Evolutionary conservation across 352 stramenopile genomes (phyloP).

Genomic region (Albugo candida): DNA sequence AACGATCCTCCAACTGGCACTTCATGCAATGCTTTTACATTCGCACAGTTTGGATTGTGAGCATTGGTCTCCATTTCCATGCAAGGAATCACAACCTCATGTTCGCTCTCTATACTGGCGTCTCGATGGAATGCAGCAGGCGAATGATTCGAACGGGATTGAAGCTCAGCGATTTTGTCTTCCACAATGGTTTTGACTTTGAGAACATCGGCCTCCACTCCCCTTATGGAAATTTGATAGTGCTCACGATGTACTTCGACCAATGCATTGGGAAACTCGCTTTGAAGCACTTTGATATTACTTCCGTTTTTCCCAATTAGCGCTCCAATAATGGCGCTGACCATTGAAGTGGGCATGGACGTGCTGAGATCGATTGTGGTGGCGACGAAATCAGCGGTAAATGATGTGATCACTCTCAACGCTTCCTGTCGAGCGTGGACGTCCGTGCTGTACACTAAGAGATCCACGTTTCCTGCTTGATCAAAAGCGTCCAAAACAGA

Average conservation of each 20-base stretch:
- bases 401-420: conserved; percentile 14
- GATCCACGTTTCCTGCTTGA: conserved; percentile 16
- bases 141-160: too few species aligned
- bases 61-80: too few species aligned
- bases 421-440: conserved; percentile 36
- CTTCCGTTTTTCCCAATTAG: conserved; percentile 63
- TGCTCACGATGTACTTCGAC: conserved; percentile 40
- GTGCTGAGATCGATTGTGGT: not conserved
- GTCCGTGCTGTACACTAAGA: conserved; percentile 34
- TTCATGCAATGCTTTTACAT: too few species aligned
- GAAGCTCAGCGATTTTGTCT: conserved; percentile 46
- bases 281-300: conserved; percentile 51
- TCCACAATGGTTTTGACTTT: conserved; percentile 41
- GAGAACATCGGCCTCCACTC: conserved; percentile 21
- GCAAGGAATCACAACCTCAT: too few species aligned
- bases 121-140: too few species aligned
- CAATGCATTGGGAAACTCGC: conserved; percentile 30
- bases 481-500: conserved; percentile 23
- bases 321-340: conserved; percentile 33
- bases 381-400: not conserved
- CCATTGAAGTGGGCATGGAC: conserved; percentile 8
- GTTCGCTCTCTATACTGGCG: too few species aligned
- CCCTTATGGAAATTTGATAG: conserved; percentile 35
- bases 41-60: too few species aligned
- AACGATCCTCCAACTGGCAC: conserved; percentile 15